phyloP scores from a whole-genome alignment of 1,139 yeast species.

The Sugiyamaella paludigena region DNA sequence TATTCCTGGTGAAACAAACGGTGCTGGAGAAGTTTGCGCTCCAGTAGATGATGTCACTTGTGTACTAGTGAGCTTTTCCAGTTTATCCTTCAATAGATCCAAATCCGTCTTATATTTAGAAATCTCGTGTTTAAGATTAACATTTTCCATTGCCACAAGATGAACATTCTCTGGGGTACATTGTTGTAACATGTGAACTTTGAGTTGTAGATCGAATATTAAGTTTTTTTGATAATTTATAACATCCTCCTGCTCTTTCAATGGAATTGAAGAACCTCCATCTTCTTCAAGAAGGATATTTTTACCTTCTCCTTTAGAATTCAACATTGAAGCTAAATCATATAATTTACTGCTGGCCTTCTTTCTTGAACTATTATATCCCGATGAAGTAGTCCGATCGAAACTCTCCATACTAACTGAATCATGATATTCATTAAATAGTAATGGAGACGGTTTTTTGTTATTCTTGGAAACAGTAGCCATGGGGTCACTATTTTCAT shows the following conservation, averaged over 20 bases:
- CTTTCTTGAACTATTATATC: conserved; percentile 6
- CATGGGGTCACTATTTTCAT: background rate
- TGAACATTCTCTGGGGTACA: conserved; percentile 15
- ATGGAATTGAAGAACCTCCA: conserved; percentile 24
- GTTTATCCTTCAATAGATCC: conserved; percentile 7
- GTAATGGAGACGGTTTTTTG: conserved; percentile 12
- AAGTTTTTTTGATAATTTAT: conserved; percentile 54
- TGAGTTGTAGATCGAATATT: conserved; percentile 60
- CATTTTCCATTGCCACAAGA: conserved; percentile 15
- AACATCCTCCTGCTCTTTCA: conserved; percentile 35
- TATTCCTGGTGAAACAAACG: background rate
- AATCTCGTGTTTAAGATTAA: conserved; percentile 9
- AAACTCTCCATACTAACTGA: conserved; percentile 26
- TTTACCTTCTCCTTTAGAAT: conserved; percentile 10
- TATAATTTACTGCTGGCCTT: background rate
- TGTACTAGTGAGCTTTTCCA: background rate
- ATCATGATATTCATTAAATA: conserved; percentile 12
- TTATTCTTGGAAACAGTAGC: background rate
- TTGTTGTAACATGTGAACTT: conserved; percentile 30
- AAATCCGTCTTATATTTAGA: conserved; percentile 9
- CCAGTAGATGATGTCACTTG: background rate
- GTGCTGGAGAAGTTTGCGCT: background rate
- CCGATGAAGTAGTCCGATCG: conserved; percentile 12
- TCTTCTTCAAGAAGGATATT: conserved; percentile 14
- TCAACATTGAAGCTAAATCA: conserved; percentile 8